phyloP scores from a whole-genome alignment of 371 early-diverging fungal genomes.

The Scutellospora calospora region DNA sequence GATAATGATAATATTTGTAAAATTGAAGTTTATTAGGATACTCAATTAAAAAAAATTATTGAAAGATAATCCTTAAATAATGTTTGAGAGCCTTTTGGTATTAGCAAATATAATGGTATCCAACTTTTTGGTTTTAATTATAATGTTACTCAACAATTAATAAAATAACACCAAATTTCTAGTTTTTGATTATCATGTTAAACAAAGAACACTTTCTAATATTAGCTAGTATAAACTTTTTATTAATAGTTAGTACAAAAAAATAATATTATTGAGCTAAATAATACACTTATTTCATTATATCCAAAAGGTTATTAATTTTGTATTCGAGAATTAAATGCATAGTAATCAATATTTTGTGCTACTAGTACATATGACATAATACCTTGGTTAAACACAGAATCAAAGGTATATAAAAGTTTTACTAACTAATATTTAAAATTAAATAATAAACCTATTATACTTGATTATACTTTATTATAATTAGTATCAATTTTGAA shows the following conservation, averaged over 20 bases:
- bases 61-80: background rate
- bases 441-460: background rate
- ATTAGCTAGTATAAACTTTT: background rate
- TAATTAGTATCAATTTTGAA: slow-evolving; percentile 4
- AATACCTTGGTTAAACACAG: background rate
- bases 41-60: background rate
- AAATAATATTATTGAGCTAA: background rate
- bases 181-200: background rate
- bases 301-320: slow-evolving; percentile 13
- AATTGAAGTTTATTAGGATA: background rate
- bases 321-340: background rate
- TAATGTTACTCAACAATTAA: background rate
- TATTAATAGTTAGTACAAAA: background rate
- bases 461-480: background rate
- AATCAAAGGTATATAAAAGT: background rate
- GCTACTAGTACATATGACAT: background rate
- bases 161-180: background rate
- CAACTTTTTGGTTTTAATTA: slow-evolving; percentile 1
- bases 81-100: background rate
- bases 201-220: no score
- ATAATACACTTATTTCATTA: background rate
- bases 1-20: background rate
- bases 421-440: background rate
- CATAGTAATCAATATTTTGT: background rate
- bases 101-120: background rate